Evolutionary conservation across 768 basidiomycete species (phyloP), one percentile per base, ranked within the genome.

Genomic region (Pisolithus microcarpus): DNA sequence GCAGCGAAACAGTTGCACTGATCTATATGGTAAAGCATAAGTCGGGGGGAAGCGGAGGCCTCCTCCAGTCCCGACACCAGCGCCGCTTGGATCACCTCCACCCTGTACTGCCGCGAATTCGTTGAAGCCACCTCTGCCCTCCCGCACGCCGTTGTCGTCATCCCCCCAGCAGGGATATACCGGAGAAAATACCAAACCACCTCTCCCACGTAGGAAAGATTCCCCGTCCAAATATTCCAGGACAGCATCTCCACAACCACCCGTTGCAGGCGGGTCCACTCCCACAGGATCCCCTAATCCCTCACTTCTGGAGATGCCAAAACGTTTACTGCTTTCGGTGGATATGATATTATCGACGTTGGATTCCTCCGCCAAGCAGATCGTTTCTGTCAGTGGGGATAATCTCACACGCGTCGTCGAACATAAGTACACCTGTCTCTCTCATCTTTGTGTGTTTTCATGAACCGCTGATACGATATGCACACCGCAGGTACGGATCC

Each of bases 281-380:
- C 31, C 31, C 31, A 10, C 10, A 34, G 31, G 5, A 13, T 11
- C 31, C 3, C 11, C 11, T 13, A 34, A 11, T 34, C 31, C 31
- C 5, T 5, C 21, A 15, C 55, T 38, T 16, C 65, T 78, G 10
- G 66, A 70, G 8, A 78, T 61, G 31, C 75, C 65, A 52, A 73
- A 76, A 39, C 74, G 77, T 26, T 57, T 85, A 19, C 31, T 34
- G 2, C 75, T 84, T 47, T 81, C 81, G 16, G 79, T 79, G 18
- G 82, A 85, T 59, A 72, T 87, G 43, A 76, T 87, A 49, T 69
- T 83, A 8, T 78, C 81, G 11, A 81, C 84, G 4, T 68, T 85
- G 34, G 82, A 85, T 61, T 70, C 80, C 53, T 81, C 81, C 8
- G 70, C 77, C 26, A 69, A 76, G 38, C 73, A 73, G 43, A 55